A percentile compares a stretch with the other conserved stretches of the same genome.
phyloP scores from a whole-genome alignment of 257 asterid genomes.

The Solanum paucissectum region DNA sequence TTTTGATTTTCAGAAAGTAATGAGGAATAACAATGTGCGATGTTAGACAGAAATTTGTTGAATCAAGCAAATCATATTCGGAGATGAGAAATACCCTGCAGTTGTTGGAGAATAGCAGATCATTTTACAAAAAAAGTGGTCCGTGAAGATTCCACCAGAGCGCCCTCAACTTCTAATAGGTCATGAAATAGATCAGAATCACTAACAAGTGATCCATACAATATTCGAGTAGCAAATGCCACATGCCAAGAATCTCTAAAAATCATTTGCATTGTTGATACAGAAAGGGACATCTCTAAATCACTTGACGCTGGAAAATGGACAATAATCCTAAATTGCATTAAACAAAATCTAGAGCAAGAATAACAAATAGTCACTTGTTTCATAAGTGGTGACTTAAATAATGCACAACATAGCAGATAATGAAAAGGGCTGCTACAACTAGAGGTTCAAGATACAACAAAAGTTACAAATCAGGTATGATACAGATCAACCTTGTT shows the following conservation, averaged over 20 bases:
- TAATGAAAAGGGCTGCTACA: neutral
- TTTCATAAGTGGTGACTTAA: neutral
- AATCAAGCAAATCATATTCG: neutral
- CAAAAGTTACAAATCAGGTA: neutral
- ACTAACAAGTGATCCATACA: neutral
- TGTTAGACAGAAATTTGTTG: neutral
- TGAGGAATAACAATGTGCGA: neutral
- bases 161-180: neutral
- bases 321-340: neutral
- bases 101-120: neutral
- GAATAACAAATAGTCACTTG: neutral
- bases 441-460: neutral
- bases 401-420: neutral
- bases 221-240: neutral
- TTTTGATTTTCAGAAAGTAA: neutral
- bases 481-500: neutral
- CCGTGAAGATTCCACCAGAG: neutral
- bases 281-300: neutral
- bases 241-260: neutral
- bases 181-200: neutral
- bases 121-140: neutral
- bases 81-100: neutral
- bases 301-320: neutral
- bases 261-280: neutral
- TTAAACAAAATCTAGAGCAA: neutral